phyloP scores from a whole-genome alignment of 2,329 filamentous ascomycete species.

The Cladophialophora exuberans region DNA sequence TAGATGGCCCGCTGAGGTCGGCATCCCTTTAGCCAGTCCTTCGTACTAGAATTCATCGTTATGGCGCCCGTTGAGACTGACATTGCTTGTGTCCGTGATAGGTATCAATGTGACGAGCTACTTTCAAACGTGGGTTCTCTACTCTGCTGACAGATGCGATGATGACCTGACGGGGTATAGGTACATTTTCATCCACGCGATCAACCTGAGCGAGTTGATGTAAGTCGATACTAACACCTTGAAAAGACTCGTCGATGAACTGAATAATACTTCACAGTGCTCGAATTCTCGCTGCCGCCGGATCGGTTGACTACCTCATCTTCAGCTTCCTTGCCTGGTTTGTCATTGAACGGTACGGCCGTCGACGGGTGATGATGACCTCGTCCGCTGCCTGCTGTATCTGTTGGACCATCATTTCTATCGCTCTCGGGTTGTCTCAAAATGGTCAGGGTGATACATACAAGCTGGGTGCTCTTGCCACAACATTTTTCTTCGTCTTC shows the following conservation, averaged over 20 bases:
- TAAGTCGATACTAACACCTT: neutral
- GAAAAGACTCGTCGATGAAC: neutral
- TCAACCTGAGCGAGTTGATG: conserved; percentile 40
- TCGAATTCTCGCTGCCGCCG: conserved; percentile 50
- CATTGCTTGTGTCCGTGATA: no score
- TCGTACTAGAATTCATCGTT: no score
- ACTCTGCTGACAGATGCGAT: neutral
- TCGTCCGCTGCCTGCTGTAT: conserved; percentile 53
- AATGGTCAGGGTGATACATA: conserved; percentile 46
- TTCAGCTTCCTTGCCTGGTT: conserved; percentile 50
- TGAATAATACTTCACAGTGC: conserved; percentile 33
- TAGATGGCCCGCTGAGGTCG: no score
- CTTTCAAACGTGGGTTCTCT: conserved; percentile 33
- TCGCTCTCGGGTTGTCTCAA: conserved; percentile 46
- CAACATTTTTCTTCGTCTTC: conserved; percentile 50
- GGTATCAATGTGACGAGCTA: conserved; percentile 32
- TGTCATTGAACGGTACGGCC: conserved; percentile 53
- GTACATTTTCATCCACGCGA: conserved; percentile 48
- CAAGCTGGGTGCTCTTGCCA: conserved; percentile 52
- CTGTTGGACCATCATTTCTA: conserved; percentile 55
- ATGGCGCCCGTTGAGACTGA: no score
- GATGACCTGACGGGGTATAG: conserved; percentile 34
- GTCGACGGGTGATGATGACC: conserved; percentile 54
- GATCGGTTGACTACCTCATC: conserved; percentile 51
- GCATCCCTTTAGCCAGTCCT: no score